Conservation (phyloP, 1,284 basidiomycete species). For the Earliella scabrosa region DNA sequence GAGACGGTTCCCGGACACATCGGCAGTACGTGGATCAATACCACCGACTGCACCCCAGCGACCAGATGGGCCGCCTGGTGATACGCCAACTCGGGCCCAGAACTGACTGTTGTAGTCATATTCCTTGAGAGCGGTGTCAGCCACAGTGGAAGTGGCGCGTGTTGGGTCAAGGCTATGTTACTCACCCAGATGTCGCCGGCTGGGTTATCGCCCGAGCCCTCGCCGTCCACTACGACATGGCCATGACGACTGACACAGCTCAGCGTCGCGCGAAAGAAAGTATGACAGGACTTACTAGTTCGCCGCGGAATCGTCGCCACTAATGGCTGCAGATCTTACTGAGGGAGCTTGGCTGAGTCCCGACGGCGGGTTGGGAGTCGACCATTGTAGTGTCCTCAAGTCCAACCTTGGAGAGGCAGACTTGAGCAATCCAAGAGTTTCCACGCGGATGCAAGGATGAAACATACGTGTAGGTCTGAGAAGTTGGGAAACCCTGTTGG, state of each 20-base stretch:
- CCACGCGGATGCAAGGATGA: background rate
- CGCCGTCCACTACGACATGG: constrained; percentile 74
- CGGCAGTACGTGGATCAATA: constrained; percentile 57
- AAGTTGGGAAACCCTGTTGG: constrained; percentile 61
- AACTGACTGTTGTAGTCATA: constrained; percentile 76
- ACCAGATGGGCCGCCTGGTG: constrained; percentile 56
- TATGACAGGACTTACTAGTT: constrained; percentile 64
- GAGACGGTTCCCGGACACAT: constrained; percentile 47
- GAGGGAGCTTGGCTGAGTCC: constrained; percentile 53
- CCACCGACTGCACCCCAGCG: constrained; percentile 76
- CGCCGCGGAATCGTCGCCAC: constrained; percentile 71
- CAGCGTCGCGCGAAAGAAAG: constrained; percentile 11
- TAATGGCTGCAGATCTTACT: constrained; percentile 63
- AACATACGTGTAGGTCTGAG: constrained; percentile 69
- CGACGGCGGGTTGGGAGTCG: constrained; percentile 52
- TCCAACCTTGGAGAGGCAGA: constrained; percentile 50
- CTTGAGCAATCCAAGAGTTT: background rate
- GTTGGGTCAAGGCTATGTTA: background rate
- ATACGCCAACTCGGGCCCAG: constrained; percentile 63
- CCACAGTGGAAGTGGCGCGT: background rate
- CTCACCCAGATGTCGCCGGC: constrained; percentile 76
- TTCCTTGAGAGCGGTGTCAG: constrained; percentile 50
- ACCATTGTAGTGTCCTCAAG: constrained; percentile 63
- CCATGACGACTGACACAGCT: constrained; percentile 58
- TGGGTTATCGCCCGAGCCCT: constrained; percentile 50